These are phyloP conservation scores for Ophiostoma piceae DNA, from an alignment of 2,329 filamentous ascomycete genomes.

Conservation along the genomic window DNA sequence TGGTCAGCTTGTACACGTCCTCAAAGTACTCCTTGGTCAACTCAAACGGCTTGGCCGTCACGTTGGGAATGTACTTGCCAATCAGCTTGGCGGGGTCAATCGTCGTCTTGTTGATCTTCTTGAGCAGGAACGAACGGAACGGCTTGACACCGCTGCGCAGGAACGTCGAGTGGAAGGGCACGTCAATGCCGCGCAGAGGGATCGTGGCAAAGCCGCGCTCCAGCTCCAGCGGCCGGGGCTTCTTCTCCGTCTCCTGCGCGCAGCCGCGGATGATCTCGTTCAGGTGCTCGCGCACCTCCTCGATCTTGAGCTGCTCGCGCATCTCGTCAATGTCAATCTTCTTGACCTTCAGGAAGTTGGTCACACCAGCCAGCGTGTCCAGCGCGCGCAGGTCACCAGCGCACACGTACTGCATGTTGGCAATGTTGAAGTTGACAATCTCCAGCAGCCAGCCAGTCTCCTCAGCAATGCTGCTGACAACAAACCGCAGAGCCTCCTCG, in stretches of 20 bases:
- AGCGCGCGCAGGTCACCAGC: constrained; percentile 65
- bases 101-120: constrained; percentile 99
- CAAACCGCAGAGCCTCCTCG: constrained; percentile 92
- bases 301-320: constrained; percentile 77
- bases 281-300: constrained; percentile 85
- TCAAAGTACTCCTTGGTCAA: constrained; percentile 99
- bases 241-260: constrained; percentile 78
- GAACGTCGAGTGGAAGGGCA: constrained; percentile 99
- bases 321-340: constrained; percentile 96
- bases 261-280: constrained; percentile 87
- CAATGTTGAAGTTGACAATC: constrained; percentile 94
- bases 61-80: constrained; percentile 98
- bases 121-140: constrained; percentile 95
- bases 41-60: constrained; percentile 91
- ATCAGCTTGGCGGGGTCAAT: constrained; percentile 96
- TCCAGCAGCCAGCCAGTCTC: constrained; percentile 93
- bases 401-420: constrained; percentile 70
- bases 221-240: constrained; percentile 81
- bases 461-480: constrained; percentile 91
- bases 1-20: constrained; percentile 93
- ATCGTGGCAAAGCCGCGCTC: constrained; percentile 96
- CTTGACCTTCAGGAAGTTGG: constrained; percentile 93
- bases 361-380: constrained; percentile 71
- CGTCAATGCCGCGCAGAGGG: constrained; percentile 92
- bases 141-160: constrained; percentile 97